phyloP scores from a whole-genome alignment of 208 protist genomes.

The Strigomonas oncopelti region DNA sequence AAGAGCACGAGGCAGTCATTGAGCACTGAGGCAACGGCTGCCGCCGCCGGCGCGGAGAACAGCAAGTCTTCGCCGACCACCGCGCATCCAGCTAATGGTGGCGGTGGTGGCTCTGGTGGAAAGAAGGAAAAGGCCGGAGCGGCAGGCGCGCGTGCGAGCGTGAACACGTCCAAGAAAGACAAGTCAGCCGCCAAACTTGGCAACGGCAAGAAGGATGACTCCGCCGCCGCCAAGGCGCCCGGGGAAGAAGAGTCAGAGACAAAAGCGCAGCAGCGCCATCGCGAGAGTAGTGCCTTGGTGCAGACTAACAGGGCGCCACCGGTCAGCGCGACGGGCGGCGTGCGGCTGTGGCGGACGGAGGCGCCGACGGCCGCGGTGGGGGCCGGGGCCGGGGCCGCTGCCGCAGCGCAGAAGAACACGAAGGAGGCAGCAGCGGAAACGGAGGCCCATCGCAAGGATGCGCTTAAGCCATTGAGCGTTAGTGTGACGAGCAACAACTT shows the following conservation, averaged over 20 bases:
- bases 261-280: neutral
- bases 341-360: constrained; percentile 22
- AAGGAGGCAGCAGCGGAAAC: neutral
- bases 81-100: neutral
- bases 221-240: no score
- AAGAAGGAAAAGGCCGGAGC: neutral
- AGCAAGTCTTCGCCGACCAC: constrained; percentile 4
- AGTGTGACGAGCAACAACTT: constrained; percentile 27
- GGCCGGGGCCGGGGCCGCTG: neutral
- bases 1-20: neutral
- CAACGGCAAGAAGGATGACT: neutral
- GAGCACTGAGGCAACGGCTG: neutral
- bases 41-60: neutral
- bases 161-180: neutral
- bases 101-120: neutral
- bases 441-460: constrained; percentile 6
- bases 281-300: neutral
- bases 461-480: constrained; percentile 14
- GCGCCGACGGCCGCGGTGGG: neutral
- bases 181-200: neutral
- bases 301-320: neutral
- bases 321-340: constrained; percentile 14
- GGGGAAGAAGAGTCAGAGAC: neutral
- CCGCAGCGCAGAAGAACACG: neutral
- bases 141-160: neutral